A percentile compares a stretch with the other conserved stretches of the same genome.
phyloP scores from a whole-genome alignment of 345 rosid genomes.

The Pugionium dolabratum region DNA sequence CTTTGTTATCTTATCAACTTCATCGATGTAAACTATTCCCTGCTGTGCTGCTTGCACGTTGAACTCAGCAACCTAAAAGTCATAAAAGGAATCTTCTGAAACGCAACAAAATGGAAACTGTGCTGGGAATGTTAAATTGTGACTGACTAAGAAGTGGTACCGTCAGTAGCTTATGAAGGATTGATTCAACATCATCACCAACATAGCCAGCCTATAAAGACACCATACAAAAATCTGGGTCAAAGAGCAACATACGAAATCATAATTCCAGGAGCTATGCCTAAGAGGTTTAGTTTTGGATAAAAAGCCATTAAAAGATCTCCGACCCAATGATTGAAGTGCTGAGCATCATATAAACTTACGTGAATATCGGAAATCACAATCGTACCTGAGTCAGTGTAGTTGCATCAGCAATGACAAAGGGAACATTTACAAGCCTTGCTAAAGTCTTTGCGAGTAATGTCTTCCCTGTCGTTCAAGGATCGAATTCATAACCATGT shows the following conservation, averaged over 20 bases:
- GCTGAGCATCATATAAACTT: neutral
- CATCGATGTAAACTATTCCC: slow-evolving; percentile 94
- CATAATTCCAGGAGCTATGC: neutral
- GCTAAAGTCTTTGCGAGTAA: slow-evolving; percentile 84
- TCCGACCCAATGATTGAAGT: neutral
- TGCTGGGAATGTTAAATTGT: neutral
- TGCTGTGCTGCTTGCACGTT: slow-evolving; percentile 97
- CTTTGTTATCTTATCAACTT: slow-evolving; percentile 96
- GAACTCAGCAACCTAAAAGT: slow-evolving; percentile 74
- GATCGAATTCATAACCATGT: slow-evolving; percentile 1
- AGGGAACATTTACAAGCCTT: slow-evolving; percentile 80
- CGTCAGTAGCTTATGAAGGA: slow-evolving; percentile 75
- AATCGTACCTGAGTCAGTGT: slow-evolving; percentile 75
- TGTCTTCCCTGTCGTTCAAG: slow-evolving; percentile 64
- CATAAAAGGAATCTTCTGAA: slow-evolving; percentile 14
- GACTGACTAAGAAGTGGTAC: slow-evolving; percentile 43
- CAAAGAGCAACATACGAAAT: slow-evolving; percentile 8
- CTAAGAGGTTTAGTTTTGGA: neutral
- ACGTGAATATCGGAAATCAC: neutral
- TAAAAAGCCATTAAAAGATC: neutral
- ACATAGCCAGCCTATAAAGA: slow-evolving; percentile 89
- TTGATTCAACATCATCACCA: slow-evolving; percentile 97
- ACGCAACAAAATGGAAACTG: neutral
- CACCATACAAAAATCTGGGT: slow-evolving; percentile 17
- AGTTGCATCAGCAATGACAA: slow-evolving; percentile 86